A percentile compares a stretch with the other conserved stretches of the same genome.
phyloP scores from a whole-genome alignment of 495 filamentous ascomycete species.

The Trichoderma erinaceum region DNA sequence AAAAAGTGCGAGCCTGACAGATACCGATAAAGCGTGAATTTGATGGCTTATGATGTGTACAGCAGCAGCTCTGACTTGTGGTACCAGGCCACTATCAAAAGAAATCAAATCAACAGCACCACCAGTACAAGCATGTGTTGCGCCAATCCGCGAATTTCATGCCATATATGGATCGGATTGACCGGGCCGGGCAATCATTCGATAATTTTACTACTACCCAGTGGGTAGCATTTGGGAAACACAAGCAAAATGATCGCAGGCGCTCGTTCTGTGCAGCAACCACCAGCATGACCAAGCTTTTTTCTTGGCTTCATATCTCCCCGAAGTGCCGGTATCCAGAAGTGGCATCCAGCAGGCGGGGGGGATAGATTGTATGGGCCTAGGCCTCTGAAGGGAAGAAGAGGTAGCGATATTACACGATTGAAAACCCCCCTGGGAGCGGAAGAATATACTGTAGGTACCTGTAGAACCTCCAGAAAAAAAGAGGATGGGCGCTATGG shows the following conservation, averaged over 20 bases:
- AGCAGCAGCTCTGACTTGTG: too few species aligned
- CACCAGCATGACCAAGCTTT: slow-evolving; percentile 5
- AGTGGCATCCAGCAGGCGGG: background rate
- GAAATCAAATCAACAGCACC: too few species aligned
- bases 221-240: too few species aligned
- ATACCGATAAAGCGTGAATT: too few species aligned
- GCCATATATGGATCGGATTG: background rate
- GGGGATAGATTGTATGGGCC: background rate
- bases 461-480: too few species aligned
- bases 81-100: too few species aligned
- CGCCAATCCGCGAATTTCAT: background rate
- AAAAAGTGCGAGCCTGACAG: too few species aligned
- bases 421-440: background rate
- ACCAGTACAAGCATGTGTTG: too few species aligned
- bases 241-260: too few species aligned
- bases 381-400: background rate
- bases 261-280: background rate
- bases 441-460: background rate
- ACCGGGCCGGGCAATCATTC: background rate
- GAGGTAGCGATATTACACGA: background rate
- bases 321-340: slow-evolving; percentile 1
- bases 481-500: too few species aligned
- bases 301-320: background rate
- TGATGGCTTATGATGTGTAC: too few species aligned
- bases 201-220: too few species aligned